These are phyloP conservation scores for Lippia alba DNA, from an alignment of 305 asterid species.

Conservation along the genomic window DNA sequence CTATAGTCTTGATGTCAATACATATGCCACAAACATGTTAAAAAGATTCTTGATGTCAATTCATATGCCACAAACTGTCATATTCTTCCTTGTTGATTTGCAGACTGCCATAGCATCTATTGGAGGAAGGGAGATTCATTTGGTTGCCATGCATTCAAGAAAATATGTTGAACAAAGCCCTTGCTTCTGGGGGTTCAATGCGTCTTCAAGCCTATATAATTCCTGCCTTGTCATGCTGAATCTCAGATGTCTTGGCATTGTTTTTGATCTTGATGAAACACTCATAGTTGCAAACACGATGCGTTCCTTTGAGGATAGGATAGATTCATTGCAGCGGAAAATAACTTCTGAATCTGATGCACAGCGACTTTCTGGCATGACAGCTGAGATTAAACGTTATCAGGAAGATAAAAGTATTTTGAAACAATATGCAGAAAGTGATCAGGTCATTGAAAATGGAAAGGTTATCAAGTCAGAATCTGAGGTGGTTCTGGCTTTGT, in stretches of 20 bases:
- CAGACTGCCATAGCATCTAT: conserved; percentile 68
- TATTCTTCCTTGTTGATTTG: conserved; percentile 5
- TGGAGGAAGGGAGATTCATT: conserved; percentile 64
- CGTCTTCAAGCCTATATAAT: conserved; percentile 57
- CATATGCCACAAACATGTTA: too few relatives aligned
- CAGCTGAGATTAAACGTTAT: conserved; percentile 67
- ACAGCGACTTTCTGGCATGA: conserved; percentile 59
- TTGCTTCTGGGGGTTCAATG: conserved; percentile 72
- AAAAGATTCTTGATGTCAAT: too few relatives aligned
- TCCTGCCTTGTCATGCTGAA: conserved; percentile 69
- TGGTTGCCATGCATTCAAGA: conserved; percentile 72
- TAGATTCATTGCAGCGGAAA: conserved; percentile 63
- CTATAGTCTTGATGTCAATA: too few relatives aligned
- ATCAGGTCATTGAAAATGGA: conserved; percentile 67
- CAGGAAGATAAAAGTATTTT: conserved; percentile 66
- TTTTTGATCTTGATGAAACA: conserved; percentile 77
- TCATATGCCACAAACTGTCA: too few relatives aligned
- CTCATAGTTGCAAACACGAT: conserved; percentile 74
- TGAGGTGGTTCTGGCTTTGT: conserved; percentile 68
- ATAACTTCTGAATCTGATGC: conserved; percentile 61
- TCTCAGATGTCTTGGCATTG: conserved; percentile 76
- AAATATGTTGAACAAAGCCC: conserved; percentile 50
- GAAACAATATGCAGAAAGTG: conserved; percentile 74
- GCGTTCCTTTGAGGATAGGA: conserved; percentile 76
- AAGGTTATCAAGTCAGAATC: conserved; percentile 62